Base-by-base conservation (phyloP, 2,329 filamentous ascomycete species). In the Claviceps sp. region DNA sequence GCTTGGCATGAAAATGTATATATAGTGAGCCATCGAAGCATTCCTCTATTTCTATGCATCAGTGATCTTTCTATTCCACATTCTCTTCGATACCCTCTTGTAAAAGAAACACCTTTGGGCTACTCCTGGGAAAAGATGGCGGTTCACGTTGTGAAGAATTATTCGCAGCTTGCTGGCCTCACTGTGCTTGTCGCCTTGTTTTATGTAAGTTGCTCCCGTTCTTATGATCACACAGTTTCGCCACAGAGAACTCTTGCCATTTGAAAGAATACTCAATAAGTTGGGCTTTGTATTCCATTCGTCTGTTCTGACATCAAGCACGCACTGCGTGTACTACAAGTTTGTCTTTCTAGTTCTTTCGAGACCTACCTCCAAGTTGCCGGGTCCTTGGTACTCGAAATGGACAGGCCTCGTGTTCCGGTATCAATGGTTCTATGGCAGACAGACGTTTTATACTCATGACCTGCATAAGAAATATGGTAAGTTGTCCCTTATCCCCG, bases 331-430 rank as follows among this genome's bases (percentile, higher is more conserved):
- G 30, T 17, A 14, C 22, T 26, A 30, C 38, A 43, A 54, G 52
- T 7, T 5, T 24, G 5, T 38, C 26, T 44, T 49, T 42, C 26
- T 42, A 1, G 50, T 43, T n/a, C n/a, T 42, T 16, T 24, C 43
- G 37, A 52, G 52, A 40, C 54, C 58, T 13, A 45, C 52, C 2
- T 55, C 55, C 24, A 56, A 52, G 24, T 47, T 61, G 3, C 61
- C 61, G 0, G 61, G 61, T 2, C 61, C 60, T 11, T 62, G 60
- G 60, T 58, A 63, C 41, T 48, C 57, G 1, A 59, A 54, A 44
- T 61, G 53, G 46, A 62, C 59, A 10, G 49, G 50, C 17, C 34
- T 55, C 38, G 53, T 55, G 4, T 49, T 54, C 30, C 52, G 51
- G 5, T 57, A 56, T n/a, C 55, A 61, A 42, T 58, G 46, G 50